phyloP scores from a whole-genome alignment of 1,284 basidiomycete species.

The Trametes polyzona region DNA sequence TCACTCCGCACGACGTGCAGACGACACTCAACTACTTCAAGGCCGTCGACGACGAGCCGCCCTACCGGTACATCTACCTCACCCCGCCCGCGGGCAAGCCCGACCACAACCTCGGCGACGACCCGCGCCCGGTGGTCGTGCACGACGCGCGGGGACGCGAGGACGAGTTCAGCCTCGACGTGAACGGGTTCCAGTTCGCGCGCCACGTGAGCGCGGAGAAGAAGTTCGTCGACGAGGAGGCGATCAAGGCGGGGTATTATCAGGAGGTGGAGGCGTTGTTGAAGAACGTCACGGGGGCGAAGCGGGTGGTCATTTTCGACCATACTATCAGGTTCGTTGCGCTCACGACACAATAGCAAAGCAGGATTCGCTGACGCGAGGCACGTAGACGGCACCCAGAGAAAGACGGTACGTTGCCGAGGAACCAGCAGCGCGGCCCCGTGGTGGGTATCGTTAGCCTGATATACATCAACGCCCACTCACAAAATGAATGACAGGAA shows the following conservation, averaged over 20 bases:
- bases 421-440: constrained; percentile 17
- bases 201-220: constrained; percentile 30
- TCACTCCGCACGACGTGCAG: constrained; percentile 29
- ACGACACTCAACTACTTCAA: constrained; percentile 33
- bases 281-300: constrained; percentile 43
- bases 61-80: constrained; percentile 33
- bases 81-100: constrained; percentile 27
- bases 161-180: constrained; percentile 37
- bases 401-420: constrained; percentile 17
- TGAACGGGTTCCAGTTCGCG: constrained; percentile 44
- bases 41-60: constrained; percentile 27
- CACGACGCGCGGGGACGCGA: constrained; percentile 36
- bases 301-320: constrained; percentile 46
- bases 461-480: neutral
- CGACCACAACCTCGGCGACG: constrained; percentile 31
- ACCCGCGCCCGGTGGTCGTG: constrained; percentile 31
- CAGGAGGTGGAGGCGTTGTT: constrained; percentile 44
- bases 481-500: constrained; percentile 19
- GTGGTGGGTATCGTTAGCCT: constrained; percentile 10
- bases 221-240: constrained; percentile 42
- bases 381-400: constrained; percentile 11
- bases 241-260: constrained; percentile 42
- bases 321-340: constrained; percentile 35
- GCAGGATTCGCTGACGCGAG: neutral
- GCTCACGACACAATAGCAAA: too few relatives aligned